phyloP scores from a whole-genome alignment of 805 yeast genomes.

The Zygoascus ofunaensis region DNA sequence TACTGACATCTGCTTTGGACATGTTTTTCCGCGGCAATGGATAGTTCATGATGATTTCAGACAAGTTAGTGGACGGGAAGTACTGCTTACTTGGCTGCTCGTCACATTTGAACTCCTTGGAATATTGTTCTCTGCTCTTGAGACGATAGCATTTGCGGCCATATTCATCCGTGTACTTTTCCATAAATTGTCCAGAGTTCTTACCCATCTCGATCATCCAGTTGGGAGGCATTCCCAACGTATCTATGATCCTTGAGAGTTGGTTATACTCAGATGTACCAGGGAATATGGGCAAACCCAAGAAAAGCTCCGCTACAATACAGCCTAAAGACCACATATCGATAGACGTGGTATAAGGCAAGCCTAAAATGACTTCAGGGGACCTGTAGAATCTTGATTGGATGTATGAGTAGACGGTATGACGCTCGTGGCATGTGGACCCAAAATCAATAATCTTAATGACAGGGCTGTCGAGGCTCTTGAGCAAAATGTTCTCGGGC shows the following conservation, averaged over 20 bases:
- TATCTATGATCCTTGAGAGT: conserved; percentile 67
- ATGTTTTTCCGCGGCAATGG: conserved; percentile 34
- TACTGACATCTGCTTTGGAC: conserved; percentile 41
- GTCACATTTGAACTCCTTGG: conserved; percentile 32
- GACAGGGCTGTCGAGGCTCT: conserved; percentile 72
- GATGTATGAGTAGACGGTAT: conserved; percentile 81
- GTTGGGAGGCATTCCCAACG: conserved; percentile 77
- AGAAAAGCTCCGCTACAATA: conserved; percentile 77
- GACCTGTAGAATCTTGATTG: conserved; percentile 90
- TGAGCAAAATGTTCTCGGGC: conserved; percentile 85
- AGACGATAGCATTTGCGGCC: conserved; percentile 31
- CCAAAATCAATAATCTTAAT: conserved; percentile 95
- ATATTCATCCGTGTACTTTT: conserved; percentile 33
- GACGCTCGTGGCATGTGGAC: conserved; percentile 85
- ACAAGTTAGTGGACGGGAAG: conserved; percentile 54
- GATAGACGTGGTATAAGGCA: conserved; percentile 85
- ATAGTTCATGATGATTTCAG: conserved; percentile 71
- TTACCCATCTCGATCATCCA: conserved; percentile 98
- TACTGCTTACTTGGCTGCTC: conserved; percentile 84
- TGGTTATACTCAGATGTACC: conserved; percentile 93
- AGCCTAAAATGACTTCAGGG: conserved; percentile 87
- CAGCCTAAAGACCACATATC: conserved; percentile 98
- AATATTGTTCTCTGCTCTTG: conserved; percentile 47
- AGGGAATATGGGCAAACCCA: conserved; percentile 90
- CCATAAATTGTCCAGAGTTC: conserved; percentile 62